Conservation (phyloP, 495 filamentous ascomycete genomes). For the Neurospora sublineolata region DNA sequence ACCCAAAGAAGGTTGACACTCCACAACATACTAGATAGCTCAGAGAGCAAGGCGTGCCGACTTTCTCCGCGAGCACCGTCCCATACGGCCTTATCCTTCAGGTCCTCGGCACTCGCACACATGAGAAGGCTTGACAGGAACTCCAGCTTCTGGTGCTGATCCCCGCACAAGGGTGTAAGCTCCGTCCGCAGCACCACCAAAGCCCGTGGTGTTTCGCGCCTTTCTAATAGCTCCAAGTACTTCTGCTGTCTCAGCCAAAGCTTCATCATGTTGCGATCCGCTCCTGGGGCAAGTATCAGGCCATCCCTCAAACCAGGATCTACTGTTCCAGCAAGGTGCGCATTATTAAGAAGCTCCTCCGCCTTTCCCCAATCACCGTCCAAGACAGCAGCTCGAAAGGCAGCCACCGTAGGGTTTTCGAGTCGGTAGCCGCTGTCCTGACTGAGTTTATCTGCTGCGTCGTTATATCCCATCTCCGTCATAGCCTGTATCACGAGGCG, state of each 20-base stretch:
- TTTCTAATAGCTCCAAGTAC: conserved; percentile 82
- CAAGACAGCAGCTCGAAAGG: conserved; percentile 72
- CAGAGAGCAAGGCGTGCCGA: conserved; percentile 61
- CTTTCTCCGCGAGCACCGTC: conserved; percentile 73
- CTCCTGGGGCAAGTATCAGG: conserved; percentile 34
- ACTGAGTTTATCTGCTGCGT: conserved; percentile 59
- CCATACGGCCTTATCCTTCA: conserved; percentile 76
- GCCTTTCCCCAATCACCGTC: conserved; percentile 76
- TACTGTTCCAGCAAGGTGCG: conserved; percentile 26
- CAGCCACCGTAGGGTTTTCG: conserved; percentile 72
- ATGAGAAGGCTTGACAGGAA: conserved; percentile 83
- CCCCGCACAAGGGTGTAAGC: conserved; percentile 75
- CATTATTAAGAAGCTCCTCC: conserved; percentile 65
- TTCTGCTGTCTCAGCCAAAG: conserved; percentile 89
- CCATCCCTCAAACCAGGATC: conserved; percentile 22
- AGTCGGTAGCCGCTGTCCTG: conserved; percentile 81
- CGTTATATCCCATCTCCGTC: conserved; percentile 72
- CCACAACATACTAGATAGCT: conserved; percentile 63
- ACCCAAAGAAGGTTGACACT: background rate
- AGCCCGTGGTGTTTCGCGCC: conserved; percentile 58
- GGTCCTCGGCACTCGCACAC: conserved; percentile 67
- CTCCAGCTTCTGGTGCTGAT: conserved; percentile 58
- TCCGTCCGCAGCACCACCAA: conserved; percentile 75
- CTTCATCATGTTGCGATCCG: conserved; percentile 34
- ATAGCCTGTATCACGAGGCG: conserved; percentile 86